A percentile compares a stretch with the other conserved stretches of the same genome.
phyloP scores from a whole-genome alignment of 2,329 filamentous ascomycete species.

The Phaeophleospora eucalypticola region DNA sequence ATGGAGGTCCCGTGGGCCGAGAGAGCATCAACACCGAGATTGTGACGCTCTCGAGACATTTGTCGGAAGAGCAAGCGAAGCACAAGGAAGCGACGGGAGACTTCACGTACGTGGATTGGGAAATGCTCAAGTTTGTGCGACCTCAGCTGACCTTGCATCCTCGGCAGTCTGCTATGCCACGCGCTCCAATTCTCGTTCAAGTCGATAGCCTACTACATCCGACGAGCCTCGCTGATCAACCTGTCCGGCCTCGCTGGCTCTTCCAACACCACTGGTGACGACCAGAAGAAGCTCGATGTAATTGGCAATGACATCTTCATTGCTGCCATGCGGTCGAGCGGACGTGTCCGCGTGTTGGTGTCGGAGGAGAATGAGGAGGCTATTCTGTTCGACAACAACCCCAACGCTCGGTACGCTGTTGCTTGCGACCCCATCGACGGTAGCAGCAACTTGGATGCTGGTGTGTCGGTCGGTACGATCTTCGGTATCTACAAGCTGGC shows the following conservation, averaged over 20 bases:
- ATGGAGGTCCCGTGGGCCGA: background rate
- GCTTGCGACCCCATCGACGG: conserved; percentile 98
- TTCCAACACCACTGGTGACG: conserved; percentile 91
- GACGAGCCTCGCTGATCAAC: conserved; percentile 81
- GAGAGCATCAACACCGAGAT: conserved; percentile 96
- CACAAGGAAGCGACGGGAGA: conserved; percentile 94
- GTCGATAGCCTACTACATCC: conserved; percentile 98
- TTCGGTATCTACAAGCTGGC: conserved; percentile 90
- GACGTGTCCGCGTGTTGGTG: conserved; percentile 86
- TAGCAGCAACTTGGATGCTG: conserved; percentile 93
- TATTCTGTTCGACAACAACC: conserved; percentile 76
- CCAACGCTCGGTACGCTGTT: conserved; percentile 79
- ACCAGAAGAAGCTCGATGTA: conserved; percentile 99
- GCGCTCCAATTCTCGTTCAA: conserved; percentile 99
- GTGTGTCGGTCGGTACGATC: conserved; percentile 96
- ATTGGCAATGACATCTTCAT: conserved; percentile 99
- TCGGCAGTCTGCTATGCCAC: conserved; percentile 79
- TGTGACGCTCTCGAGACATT: conserved; percentile 87
- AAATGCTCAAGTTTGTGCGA: background rate
- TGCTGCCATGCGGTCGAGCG: conserved; percentile 86
- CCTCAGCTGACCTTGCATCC: conserved; percentile 16
- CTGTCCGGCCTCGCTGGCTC: conserved; percentile 91
- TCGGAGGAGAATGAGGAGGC: conserved; percentile 95
- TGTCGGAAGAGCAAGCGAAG: conserved; percentile 93
- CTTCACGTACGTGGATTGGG: conserved; percentile 72